A percentile compares a stretch with the other conserved stretches of the same genome.
Conservation (phyloP, 495 filamentous ascomycete species). For the Penicillium roqueforti region DNA sequence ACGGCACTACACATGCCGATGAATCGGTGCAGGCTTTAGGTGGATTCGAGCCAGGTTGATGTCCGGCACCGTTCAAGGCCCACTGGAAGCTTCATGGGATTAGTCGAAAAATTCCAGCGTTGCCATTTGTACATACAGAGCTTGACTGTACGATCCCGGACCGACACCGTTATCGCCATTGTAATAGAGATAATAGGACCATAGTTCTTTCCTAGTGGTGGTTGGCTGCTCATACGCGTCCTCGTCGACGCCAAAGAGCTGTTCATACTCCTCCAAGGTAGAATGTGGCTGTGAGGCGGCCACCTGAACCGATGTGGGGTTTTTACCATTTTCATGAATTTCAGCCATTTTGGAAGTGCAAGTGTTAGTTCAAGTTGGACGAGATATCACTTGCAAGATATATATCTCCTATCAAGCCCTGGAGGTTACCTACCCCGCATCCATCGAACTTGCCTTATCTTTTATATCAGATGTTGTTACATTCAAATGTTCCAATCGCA, state of each 20-base stretch:
- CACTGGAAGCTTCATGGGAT: conserved; percentile 38
- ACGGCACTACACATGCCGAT: conserved; percentile 44
- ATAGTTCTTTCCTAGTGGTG: conserved; percentile 44
- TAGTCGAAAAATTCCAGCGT: neutral
- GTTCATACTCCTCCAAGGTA: conserved; percentile 33
- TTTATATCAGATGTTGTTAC: too few relatives aligned
- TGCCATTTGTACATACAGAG: conserved; percentile 28
- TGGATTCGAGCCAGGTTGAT: conserved; percentile 40
- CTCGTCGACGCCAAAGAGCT: conserved; percentile 38
- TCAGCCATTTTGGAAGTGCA: conserved; percentile 4
- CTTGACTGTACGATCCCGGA: conserved; percentile 44
- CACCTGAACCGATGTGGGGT: conserved; percentile 6
- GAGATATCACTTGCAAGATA: too few relatives aligned
- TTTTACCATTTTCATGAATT: neutral
- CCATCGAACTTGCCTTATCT: too few relatives aligned
- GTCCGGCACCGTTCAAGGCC: conserved; percentile 42
- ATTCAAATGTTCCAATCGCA: too few relatives aligned
- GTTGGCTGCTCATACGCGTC: conserved; percentile 42
- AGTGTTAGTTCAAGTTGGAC: too few relatives aligned
- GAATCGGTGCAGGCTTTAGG: conserved; percentile 37
- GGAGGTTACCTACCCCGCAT: too few relatives aligned
- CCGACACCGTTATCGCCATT: conserved; percentile 51
- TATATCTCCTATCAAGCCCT: too few relatives aligned
- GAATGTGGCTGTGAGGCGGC: conserved; percentile 8
- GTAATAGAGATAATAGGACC: conserved; percentile 50